These are phyloP conservation scores for Paecilomyces niveus DNA, from an alignment of 2,329 filamentous ascomycete species.

Conservation along the genomic window DNA sequence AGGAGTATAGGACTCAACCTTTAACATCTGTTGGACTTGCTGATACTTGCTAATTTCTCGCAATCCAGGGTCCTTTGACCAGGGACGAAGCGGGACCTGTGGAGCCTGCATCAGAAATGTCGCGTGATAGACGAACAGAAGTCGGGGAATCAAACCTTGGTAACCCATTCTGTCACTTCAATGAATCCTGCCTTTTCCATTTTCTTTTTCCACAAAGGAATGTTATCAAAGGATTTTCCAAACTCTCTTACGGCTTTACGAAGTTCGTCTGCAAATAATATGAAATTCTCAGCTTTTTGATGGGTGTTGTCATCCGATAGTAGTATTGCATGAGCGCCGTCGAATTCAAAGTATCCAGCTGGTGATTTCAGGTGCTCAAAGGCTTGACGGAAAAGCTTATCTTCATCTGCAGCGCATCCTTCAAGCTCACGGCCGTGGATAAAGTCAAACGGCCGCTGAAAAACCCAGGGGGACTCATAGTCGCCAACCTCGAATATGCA, in stretches of 20 bases:
- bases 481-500: constrained; percentile 19
- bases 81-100: background rate
- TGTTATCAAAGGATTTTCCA: constrained; percentile 16
- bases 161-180: constrained; percentile 10
- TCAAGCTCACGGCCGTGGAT: constrained; percentile 17
- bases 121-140: too few relatives aligned
- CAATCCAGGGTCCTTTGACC: background rate
- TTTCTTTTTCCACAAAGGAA: constrained; percentile 11
- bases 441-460: constrained; percentile 14
- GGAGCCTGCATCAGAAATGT: background rate
- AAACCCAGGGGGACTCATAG: constrained; percentile 16
- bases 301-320: constrained; percentile 23
- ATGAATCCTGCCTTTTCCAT: constrained; percentile 6
- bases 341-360: constrained; percentile 43
- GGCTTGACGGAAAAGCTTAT: constrained; percentile 8
- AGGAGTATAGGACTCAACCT: background rate
- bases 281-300: constrained; percentile 16
- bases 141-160: constrained; percentile 6
- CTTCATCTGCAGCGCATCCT: constrained; percentile 13
- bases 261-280: constrained; percentile 19
- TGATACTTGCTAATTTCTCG: background rate
- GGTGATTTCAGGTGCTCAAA: constrained; percentile 30
- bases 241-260: constrained; percentile 23
- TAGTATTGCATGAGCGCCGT: constrained; percentile 19
- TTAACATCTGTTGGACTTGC: background rate